Evolutionary conservation across 2,329 filamentous ascomycete species (phyloP), one percentile per base, ranked within the genome.

Genomic region (Epichloe sibirici): DNA sequence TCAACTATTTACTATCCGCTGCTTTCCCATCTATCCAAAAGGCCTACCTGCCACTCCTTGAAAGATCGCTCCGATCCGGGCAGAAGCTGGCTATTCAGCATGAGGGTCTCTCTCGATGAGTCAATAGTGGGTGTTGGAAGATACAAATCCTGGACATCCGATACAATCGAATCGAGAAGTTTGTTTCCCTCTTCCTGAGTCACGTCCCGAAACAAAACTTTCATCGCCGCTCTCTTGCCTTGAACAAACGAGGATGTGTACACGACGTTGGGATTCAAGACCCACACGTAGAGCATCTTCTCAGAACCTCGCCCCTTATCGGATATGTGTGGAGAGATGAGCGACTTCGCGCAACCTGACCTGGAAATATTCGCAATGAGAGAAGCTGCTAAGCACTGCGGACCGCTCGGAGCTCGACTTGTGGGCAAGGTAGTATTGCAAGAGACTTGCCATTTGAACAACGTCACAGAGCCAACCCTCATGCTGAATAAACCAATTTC

Each of bases 21-120:
- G 50, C 45, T 8, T 13, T 57, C 31, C 69, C 68, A 71, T 48
- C 66, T 62, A 44, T 76, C 73, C 54, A 88, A 61, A 17, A 88
- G 63, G 2, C 82, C 83, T 5, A 88, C 81, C 28, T 75, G 74
- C 84, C 84, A 89, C n/a, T 75, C 77, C 61, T 78, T 73, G 57
- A 86, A 85, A 31, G 59, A 68, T 52, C 79, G 72, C 54, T 83
- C 79, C 8, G 69, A 69, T 0, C 58, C 62, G 1, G 85, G 84
- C 8, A 88, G 62, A 15, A 81, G 61, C 3, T 56, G 43, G 38
- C 73, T 78, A 57, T 76, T 82, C 7, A 61, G 61, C 11, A 69
- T 62, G 28, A 89, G 66, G 9, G 64, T 67, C 5, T 60, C 56
- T 1, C 65, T 58, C 6, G 83, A 64, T 34, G 69, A 67, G 5